Evolutionary conservation across 352 stramenopile genomes (phyloP), one percentile per base, ranked within the genome.

Genomic region (Aphanomyces invadans): DNA sequence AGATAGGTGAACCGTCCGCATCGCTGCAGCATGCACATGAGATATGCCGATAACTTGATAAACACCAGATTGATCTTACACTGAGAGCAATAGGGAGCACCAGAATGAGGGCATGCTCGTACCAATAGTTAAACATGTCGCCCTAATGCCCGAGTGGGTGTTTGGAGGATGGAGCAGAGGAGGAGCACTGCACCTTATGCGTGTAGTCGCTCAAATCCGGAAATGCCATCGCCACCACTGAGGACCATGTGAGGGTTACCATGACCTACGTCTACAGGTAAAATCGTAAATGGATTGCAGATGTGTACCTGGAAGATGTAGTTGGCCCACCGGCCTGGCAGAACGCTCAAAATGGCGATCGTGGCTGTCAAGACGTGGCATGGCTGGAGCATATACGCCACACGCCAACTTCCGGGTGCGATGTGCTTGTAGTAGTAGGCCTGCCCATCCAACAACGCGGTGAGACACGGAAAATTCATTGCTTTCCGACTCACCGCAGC

Each of bases 121-220:
- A 67, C 23, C 48, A 67, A 33, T 67, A 67, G 25, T 67, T 67
- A 28, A 67, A 60, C 28, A 49, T 57, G 49, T 67, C 60, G 38
- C 25, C 39, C 60, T 67, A 45, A 19, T 42, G 36, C 15, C 36
- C 36, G 36, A n/a, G n/a, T n/a, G n/a, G n/a, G n/a, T n/a, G n/a
- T n/a, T n/a, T n/a, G n/a, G n/a, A n/a, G n/a, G n/a, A n/a, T n/a
- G n/a, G n/a, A n/a, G n/a, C n/a, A n/a, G n/a, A n/a, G n/a, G n/a
- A 57, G 15, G 49, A 12, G 31, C 4, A 9, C 15, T 28, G 5
- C 25, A 67, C 60, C 29, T 19, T 19, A 26, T 67, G 42, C 29
- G 28, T 32, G 42, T 67, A 67, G 46, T 67, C 60, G 21, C 60
- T 67, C 60, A 67, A 45, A 21, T 67, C 60, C 2, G 60, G 60